Evolutionary conservation across 163 green algal genomes (phyloP), one percentile per base, ranked within the genome.

Genomic region (Volvox carteri): DNA sequence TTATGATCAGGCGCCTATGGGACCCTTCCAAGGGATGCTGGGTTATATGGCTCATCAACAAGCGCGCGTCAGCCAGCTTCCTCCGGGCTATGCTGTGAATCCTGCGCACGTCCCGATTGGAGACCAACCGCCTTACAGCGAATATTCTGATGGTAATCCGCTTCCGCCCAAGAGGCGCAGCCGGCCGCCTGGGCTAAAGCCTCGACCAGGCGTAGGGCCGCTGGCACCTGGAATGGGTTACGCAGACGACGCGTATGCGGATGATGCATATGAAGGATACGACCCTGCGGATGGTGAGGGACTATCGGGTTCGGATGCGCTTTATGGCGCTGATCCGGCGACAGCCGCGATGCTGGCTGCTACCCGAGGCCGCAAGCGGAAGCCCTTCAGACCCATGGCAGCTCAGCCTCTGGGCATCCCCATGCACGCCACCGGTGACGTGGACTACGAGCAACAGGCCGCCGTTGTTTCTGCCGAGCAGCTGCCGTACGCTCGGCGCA

Each of bases 141-240:
- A 48, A 23, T 84, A 84, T 37, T 42, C 56, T 30, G 78, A 85
- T 39, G 56, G 39, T 12, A 54, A 37, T 78, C 14, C 70, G 19
- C 70, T 78, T 6, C 70, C 52, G 9, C 23, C 77, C n/a, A 86
- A 76, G 78, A 39, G 54, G 23, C 80, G 80, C n/a, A 65, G 80
- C 1, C 80, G 80, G 30, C 80, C 80, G 7, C 65, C 81, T 0
- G 65, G 65, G 41, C 75, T 50, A 11, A 79, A 87, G 67, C 39
- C 33, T 75, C 33, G 54, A 65, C 54, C 8, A 19, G 25, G 19
- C 5, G 28, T 44, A 1, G 41, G 42, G 23, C 73, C 44, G 44
- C 68, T 44, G 75, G 11, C 30, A 30, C 28, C 73, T 67, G 39
- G 30, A 23, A 23, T 44, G 28, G 46, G 25, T 33, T 81, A 46